Evolutionary conservation across 2,329 filamentous ascomycete species (phyloP).

Genomic region (Stagonosporopsis chrysanthemi): DNA sequence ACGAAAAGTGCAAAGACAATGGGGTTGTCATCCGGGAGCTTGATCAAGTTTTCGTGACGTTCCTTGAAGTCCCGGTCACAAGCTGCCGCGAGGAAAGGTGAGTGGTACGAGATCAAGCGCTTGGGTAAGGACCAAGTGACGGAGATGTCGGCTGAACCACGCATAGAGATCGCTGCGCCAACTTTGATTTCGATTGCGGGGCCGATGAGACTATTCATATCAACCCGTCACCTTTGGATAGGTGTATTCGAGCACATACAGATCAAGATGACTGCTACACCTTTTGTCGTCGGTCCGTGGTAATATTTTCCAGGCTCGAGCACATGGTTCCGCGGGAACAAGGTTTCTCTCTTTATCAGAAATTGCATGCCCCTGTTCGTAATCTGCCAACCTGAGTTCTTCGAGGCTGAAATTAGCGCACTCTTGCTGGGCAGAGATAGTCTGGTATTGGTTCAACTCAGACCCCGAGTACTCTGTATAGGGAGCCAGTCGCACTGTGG

Average conservation of each 20-base stretch:
- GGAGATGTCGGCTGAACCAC: neutral
- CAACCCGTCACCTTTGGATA: neutral
- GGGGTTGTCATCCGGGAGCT: constrained; percentile 21
- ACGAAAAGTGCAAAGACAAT: constrained; percentile 23
- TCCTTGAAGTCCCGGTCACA: constrained; percentile 23
- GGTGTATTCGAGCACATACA: constrained; percentile 4
- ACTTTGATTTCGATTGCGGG: constrained; percentile 15
- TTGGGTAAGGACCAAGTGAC: constrained; percentile 20
- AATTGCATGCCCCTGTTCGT: constrained; percentile 2
- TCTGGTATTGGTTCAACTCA: neutral
- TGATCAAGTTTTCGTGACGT: constrained; percentile 15
- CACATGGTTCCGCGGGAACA: neutral
- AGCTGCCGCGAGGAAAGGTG: constrained; percentile 20
- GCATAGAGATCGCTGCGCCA: constrained; percentile 1
- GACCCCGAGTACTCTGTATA: neutral
- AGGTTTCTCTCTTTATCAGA: neutral
- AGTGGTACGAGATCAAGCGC: constrained; percentile 21
- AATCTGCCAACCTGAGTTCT: constrained; percentile 17
- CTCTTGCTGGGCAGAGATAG: constrained; percentile 5
- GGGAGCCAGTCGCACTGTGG: neutral
- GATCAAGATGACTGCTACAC: constrained; percentile 3
- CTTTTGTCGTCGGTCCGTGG: constrained; percentile 5
- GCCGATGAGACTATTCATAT: constrained; percentile 13
- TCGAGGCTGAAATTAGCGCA: constrained; percentile 11
- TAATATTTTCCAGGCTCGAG: neutral